Percentiles rank a stretch among this genome's conserved stretches.
Evolutionary conservation across 2,329 filamentous ascomycete species (phyloP).

Genomic region (Cladophialophora carrionii): DNA sequence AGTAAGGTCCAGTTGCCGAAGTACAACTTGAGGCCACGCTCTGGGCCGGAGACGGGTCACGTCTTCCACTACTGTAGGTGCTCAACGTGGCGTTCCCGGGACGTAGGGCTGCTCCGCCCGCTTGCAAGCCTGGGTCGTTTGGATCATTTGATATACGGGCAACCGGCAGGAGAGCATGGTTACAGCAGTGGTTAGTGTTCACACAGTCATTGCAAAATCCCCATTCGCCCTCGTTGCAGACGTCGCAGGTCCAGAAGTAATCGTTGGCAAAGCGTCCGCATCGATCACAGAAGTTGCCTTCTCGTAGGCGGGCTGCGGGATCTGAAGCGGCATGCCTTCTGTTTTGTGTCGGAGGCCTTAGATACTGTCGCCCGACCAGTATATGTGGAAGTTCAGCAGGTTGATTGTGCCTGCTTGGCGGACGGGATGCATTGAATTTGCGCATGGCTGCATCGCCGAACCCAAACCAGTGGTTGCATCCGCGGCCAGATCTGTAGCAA

Average conservation of each 20-base stretch:
- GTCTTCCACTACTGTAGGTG: constrained; percentile 23
- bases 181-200: constrained; percentile 78
- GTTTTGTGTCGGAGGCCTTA: constrained; percentile 33
- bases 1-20: constrained; percentile 24
- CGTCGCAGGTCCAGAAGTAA: constrained; percentile 86
- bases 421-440: constrained; percentile 63
- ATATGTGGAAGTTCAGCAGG: constrained; percentile 58
- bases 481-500: constrained; percentile 76
- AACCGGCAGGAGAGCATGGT: constrained; percentile 77
- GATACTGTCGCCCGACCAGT: constrained; percentile 54
- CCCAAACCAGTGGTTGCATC: constrained; percentile 85
- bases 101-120: constrained; percentile 6
- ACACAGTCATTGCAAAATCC: constrained; percentile 90
- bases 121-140: constrained; percentile 9
- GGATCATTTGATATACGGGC: constrained; percentile 57
- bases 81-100: constrained; percentile 22
- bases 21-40: constrained; percentile 32
- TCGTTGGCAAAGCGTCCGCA: constrained; percentile 75
- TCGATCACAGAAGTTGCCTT: constrained; percentile 80
- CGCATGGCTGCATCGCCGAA: constrained; percentile 74
- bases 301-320: constrained; percentile 69
- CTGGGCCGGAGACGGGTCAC: constrained; percentile 32
- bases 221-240: constrained; percentile 92
- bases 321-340: constrained; percentile 46
- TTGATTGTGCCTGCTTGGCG: constrained; percentile 48